Evolutionary conservation across 2,329 filamentous ascomycete genomes (phyloP), one percentile per base, ranked within the genome.

Genomic region (Cladophialophora psammophila): DNA sequence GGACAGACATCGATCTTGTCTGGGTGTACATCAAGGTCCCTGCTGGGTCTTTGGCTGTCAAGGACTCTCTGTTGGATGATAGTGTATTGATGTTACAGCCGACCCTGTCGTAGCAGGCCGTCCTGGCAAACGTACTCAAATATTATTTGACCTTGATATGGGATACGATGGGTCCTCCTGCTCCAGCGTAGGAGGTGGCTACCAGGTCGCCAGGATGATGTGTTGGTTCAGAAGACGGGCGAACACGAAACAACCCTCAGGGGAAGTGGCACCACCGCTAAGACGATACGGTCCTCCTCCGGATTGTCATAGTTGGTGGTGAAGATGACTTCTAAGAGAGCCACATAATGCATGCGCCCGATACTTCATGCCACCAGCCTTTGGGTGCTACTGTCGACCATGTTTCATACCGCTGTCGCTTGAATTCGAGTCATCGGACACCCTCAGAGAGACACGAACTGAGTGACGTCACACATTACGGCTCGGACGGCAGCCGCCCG

Each of bases 41-140:
- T 5, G 78, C 78, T 32, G 76, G 74, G 1, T 56, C 66, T 0
- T 72, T 68, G 13, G 77, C 76, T 2, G 65, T 70, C 40, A 72
- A 54, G 0, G 68, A 64, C 5, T 70, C 73, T 12, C 69, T 40
- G 35, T 78, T 75, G 58, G 77, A 79, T 5, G 58, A 58, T 15
- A 66, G 50, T 5, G 64, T 62, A 40, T 58, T 66, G 63, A 69
- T 73, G 5, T 79, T 78, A 8, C 80, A 75, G 1, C 79, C 79
- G 1, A 77, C 75, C 57, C 79, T 78, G 52, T 80, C 78, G 65
- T 80, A 80, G 20, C 78, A 68, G 1, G 79, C 63, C 2, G 77
- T 71, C 15, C 74, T 72, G 9, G 74, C 71, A 42, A 75, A 78
- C 1, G 54, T 31, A 26, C 71, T 66, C 2, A 80, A 70, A 2